A percentile compares a stretch with the other conserved stretches of the same genome.
phyloP scores from a whole-genome alignment of 164 flowering plant species.

The Litsea cubeba region DNA sequence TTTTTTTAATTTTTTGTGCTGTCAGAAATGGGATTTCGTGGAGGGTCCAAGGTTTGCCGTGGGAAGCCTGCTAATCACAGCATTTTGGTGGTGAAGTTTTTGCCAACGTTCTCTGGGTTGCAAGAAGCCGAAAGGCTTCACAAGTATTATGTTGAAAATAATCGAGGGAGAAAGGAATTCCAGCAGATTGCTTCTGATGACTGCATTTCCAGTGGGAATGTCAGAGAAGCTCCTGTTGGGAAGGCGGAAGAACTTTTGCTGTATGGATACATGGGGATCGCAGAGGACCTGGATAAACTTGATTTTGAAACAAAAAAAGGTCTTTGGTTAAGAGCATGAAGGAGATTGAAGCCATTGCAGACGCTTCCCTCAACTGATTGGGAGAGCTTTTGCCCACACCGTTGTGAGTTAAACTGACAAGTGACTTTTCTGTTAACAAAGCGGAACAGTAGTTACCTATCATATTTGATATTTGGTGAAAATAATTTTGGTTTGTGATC shows the following conservation, averaged over 20 bases:
- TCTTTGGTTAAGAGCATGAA: slow-evolving; percentile 56
- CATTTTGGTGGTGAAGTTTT: slow-evolving; percentile 48
- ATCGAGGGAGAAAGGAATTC: slow-evolving; percentile 52
- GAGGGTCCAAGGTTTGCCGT: slow-evolving; percentile 32
- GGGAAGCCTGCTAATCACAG: slow-evolving; percentile 62
- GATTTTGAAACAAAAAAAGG: slow-evolving; percentile 42
- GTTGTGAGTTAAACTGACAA: neutral
- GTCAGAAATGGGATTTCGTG: slow-evolving; percentile 54
- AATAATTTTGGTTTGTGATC: too few relatives aligned
- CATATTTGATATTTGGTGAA: too few relatives aligned
- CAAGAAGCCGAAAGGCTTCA: slow-evolving; percentile 63
- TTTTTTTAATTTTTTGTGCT: neutral
- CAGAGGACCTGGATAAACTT: slow-evolving; percentile 55
- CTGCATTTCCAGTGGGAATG: neutral
- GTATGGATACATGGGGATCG: slow-evolving; percentile 60
- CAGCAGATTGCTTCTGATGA: slow-evolving; percentile 14
- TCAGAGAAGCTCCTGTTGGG: neutral
- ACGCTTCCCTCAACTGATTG: slow-evolving; percentile 26
- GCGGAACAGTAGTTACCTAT: too few relatives aligned
- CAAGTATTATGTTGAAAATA: slow-evolving; percentile 32
- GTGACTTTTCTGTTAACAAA: too few relatives aligned
- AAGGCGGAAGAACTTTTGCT: slow-evolving; percentile 30
- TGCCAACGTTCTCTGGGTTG: slow-evolving; percentile 53
- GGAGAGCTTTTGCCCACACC: neutral
- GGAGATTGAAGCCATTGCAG: slow-evolving; percentile 50